phyloP scores from a whole-genome alignment of 305 asterid species.

The Solanum hybrid region DNA sequence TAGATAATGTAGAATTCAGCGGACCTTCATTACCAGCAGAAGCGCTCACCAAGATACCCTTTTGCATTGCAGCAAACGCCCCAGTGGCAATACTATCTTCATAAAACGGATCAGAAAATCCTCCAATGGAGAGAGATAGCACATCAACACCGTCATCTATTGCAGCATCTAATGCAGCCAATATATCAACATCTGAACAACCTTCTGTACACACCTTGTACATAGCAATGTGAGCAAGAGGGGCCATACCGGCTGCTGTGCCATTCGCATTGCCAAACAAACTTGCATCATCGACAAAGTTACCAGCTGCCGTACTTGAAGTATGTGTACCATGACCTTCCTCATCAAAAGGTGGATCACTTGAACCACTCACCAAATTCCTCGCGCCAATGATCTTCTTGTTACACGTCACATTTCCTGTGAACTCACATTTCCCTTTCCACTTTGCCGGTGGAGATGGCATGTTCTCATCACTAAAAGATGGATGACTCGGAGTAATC shows the following conservation, averaged over 20 bases:
- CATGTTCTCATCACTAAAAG: constrained; percentile 11
- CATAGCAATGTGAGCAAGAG: constrained; percentile 43
- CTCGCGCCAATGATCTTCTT: constrained; percentile 14
- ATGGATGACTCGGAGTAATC: constrained; percentile 7
- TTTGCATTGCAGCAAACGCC: constrained; percentile 38
- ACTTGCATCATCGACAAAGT: constrained; percentile 1
- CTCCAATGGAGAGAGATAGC: constrained; percentile 42
- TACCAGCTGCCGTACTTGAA: constrained; percentile 13
- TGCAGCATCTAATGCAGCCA: constrained; percentile 51
- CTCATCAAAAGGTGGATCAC: constrained; percentile 5
- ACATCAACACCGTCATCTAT: constrained; percentile 47
- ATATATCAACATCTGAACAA: constrained; percentile 27
- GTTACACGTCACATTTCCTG: constrained; percentile 7
- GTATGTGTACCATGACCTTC: constrained; percentile 14
- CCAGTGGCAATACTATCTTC: constrained; percentile 37
- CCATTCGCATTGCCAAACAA: constrained; percentile 28
- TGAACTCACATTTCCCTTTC: constrained; percentile 18
- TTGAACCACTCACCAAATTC: neutral
- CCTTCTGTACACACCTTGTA: constrained; percentile 32
- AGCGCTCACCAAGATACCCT: constrained; percentile 42
- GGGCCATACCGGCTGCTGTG: constrained; percentile 48
- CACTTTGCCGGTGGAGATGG: constrained; percentile 14
- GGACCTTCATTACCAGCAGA: constrained; percentile 46
- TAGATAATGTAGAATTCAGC: constrained; percentile 14
- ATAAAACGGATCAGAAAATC: constrained; percentile 20